Evolutionary conservation across 441 rosid species (phyloP), one percentile per base, ranked within the genome.

Genomic region (Adansonia madagascariensis): DNA sequence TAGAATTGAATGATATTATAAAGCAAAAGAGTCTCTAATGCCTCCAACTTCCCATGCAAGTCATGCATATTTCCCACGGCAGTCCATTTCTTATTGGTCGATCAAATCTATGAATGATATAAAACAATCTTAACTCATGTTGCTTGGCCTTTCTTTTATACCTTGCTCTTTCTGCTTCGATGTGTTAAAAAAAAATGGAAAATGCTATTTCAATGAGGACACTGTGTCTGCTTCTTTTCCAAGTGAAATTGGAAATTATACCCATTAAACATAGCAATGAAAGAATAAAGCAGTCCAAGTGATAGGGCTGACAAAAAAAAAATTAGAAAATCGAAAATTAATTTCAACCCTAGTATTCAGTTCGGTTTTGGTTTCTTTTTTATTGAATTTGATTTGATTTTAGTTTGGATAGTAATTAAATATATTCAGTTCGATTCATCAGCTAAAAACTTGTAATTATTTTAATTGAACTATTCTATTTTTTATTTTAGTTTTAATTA

Each of bases 21-120:
- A 65, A 65, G 70, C 49, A 65, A 65, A 65, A 65, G 70, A 7
- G 70, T 24, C 27, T 35, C 11, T 15, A 63, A 63, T 63, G 68
- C 27, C 47, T 41, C 70, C 3, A 41, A 27, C 77, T 80, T 73
- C 78, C 60, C 81, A 84, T 78, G 84, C 84, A 82, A 59, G 80
- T 78, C 90, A 89, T 84, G 90, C 85, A 85, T 24, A 24, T 24
- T 55, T 65, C 77, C 69, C 64, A 81, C 86, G 80, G 76, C 43
- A 41, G 9, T 14, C n/a, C 56, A 46, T 49, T 20, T 1, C 12
- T 22, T 15, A 65, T 65, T 14, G 9, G 14, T 41, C 50, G 50
- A 46, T 46, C 14, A n/a, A 41, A n/a, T 41, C n/a, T 39, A 46
- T 46, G 50, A 24, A 24, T 22, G 35, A 4, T 12, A 61, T 27